Base-by-base conservation (phyloP, 345 rosid genomes). In the Eucalyptus viminalis region DNA sequence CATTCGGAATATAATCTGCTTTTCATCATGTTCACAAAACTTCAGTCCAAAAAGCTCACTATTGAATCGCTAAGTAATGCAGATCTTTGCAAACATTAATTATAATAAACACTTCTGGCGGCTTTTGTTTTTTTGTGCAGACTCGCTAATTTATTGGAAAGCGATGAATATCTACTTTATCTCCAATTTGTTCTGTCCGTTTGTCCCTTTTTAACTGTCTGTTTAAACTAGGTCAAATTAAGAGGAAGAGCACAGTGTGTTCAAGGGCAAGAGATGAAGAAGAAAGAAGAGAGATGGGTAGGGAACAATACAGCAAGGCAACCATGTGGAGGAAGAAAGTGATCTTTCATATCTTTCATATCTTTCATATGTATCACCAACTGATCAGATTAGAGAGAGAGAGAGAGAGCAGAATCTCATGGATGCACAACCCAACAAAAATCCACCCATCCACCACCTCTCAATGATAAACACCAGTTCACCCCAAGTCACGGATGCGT, bases 281-380 rank as follows among this genome's bases (percentile, higher is more conserved):
- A 54, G 49, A 87, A 40, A 21, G 29, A 88, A 25, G 89, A 22
- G 60, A 49, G 92, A 88, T 88, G 80, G 45, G 10, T 5, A 49
- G 60, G 80, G 86, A 87, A 50, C 87, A 87, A 15, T 65, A 88
- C 92, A 92, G 92, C 89, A 22, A 93, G 87, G 93, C 91, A 89
- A 81, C 60, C 93, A 92, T 92, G 92, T 92, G 92, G 83, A 53
- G 45, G n/a, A 21, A 86, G 45, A 86, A 31, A 86, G 65, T n/a
- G 50, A 86, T 86, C 45, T 22, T n/a, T 49, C 45, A n/a, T 34
- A 11, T 86, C 45, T 22, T n/a, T 49, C 45, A n/a, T 34, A 11
- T 86, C 45, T 22, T n/a, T 49, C 45, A 31, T 34, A 11, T 51
- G 19, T 11, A 19, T 86, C 87, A 86, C 19, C 56, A 19, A 13